A percentile compares a stretch with the other conserved stretches of the same genome.
These are phyloP conservation scores for Alternaria ventricosa DNA, from an alignment of 2,329 filamentous ascomycete genomes.

Conservation along the genomic window DNA sequence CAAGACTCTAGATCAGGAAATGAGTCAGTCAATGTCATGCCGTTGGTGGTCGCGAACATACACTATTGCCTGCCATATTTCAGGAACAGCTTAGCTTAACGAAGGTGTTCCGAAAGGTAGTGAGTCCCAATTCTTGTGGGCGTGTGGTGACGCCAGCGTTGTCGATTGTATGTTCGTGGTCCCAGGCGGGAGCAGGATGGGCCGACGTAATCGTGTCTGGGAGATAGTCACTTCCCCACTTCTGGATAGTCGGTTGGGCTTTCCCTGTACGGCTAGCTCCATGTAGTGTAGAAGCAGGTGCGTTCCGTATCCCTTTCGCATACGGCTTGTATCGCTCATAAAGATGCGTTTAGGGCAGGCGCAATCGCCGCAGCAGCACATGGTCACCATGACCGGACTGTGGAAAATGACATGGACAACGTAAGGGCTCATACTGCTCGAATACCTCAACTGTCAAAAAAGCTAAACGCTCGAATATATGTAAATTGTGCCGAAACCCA, in stretches of 20 bases:
- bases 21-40: not conserved
- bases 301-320: not conserved
- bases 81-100: not conserved
- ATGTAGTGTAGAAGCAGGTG: not conserved
- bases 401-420: not conserved
- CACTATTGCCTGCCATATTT: constrained; percentile 1
- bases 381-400: not conserved
- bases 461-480: constrained; percentile 5
- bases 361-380: not conserved
- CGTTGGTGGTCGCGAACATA: not conserved
- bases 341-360: not conserved
- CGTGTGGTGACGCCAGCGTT: not conserved
- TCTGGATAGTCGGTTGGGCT: constrained; percentile 21
- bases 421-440: not conserved
- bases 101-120: not conserved
- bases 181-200: not conserved
- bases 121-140: not conserved
- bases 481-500: not conserved
- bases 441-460: not conserved
- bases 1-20: not conserved
- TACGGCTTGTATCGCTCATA: not conserved
- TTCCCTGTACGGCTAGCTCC: constrained; percentile 22
- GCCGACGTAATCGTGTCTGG: not conserved
- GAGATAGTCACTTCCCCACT: constrained; percentile 19
- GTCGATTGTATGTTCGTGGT: not conserved